Evolutionary conservation across 1,284 basidiomycete genomes (phyloP).

Genomic region (Puccinia coronata): DNA sequence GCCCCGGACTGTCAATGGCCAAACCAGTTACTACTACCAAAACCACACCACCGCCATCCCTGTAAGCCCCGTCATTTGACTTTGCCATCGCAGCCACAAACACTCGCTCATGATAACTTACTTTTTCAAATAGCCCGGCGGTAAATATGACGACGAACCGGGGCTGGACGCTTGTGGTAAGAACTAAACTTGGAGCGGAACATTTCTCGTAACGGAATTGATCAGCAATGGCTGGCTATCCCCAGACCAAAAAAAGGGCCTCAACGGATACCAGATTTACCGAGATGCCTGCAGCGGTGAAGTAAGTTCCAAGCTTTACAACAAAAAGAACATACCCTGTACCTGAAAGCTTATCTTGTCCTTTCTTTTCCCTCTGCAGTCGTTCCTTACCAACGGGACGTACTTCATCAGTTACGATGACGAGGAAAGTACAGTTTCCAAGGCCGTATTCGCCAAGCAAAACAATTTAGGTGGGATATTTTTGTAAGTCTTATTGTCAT

Average conservation of each 20-base stretch:
- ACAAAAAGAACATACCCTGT: background rate
- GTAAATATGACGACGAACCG: slow-evolving; percentile 34
- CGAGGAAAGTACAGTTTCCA: slow-evolving; percentile 3
- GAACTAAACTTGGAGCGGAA: slow-evolving; percentile 8
- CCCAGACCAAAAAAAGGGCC: slow-evolving; percentile 32
- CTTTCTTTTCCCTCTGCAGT: background rate
- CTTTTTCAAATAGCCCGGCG: slow-evolving; percentile 29
- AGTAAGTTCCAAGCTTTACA: background rate
- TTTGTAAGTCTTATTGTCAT: slow-evolving; percentile 35
- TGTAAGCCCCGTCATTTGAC: background rate
- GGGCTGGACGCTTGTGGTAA: slow-evolving; percentile 30
- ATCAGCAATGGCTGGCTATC: slow-evolving; percentile 32
- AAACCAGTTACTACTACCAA: slow-evolving; percentile 22
- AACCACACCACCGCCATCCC: slow-evolving; percentile 16
- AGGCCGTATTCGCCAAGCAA: slow-evolving; percentile 21
- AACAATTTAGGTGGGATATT: slow-evolving; percentile 8
- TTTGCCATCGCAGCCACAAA: background rate
- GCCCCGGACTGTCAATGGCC: background rate
- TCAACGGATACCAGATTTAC: slow-evolving; percentile 37
- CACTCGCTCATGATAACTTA: background rate
- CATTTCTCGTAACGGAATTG: slow-evolving; percentile 24
- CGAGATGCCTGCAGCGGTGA: slow-evolving; percentile 40
- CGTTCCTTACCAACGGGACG: slow-evolving; percentile 45
- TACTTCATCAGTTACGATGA: slow-evolving; percentile 45
- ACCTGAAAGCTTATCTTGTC: background rate